Percentiles rank a stretch among this genome's conserved stretches.
Evolutionary conservation across 2,329 filamentous ascomycete genomes (phyloP).

Genomic region (Fusarium beomiforme): DNA sequence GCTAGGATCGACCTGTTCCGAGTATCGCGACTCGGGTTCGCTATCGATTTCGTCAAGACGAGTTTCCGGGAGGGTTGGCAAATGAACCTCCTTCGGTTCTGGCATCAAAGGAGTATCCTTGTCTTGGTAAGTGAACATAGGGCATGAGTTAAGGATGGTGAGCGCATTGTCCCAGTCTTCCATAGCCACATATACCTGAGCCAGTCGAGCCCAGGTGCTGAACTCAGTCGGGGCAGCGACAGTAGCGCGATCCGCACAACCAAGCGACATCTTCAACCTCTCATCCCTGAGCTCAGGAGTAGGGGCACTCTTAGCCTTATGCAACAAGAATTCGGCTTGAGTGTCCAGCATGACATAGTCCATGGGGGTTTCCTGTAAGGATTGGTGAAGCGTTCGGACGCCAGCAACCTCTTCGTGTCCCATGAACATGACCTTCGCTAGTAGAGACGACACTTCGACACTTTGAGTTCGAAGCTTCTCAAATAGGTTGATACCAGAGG

Average conservation of each 20-base stretch:
- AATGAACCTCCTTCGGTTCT: conserved; percentile 85
- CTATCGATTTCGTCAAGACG: conserved; percentile 96
- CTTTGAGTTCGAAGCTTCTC: conserved; percentile 93
- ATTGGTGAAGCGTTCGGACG: conserved; percentile 86
- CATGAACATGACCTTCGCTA: conserved; percentile 91
- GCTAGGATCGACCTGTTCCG: conserved; percentile 87
- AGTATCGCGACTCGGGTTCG: conserved; percentile 81
- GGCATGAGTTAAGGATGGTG: conserved; percentile 95
- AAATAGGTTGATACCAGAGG: conserved; percentile 96
- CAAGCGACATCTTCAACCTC: conserved; percentile 85
- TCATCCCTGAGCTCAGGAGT: conserved; percentile 67
- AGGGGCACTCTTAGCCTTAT: conserved; percentile 73
- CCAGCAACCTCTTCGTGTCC: conserved; percentile 98
- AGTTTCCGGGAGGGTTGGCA: conserved; percentile 89
- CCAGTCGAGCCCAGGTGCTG: conserved; percentile 92
- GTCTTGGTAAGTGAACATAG: conserved; percentile 99
- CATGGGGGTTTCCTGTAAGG: conserved; percentile 92
- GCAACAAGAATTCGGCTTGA: conserved; percentile 90
- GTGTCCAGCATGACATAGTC: conserved; percentile 96
- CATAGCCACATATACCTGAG: conserved; percentile 91
- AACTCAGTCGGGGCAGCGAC: conserved; percentile 97
- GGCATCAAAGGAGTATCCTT: conserved; percentile 96
- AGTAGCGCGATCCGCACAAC: conserved; percentile 93
- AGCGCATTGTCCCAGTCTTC: conserved; percentile 98
- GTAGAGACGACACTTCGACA: conserved; percentile 90